phyloP scores from a whole-genome alignment of 768 basidiomycete genomes.

The Clavaria fumosa region DNA sequence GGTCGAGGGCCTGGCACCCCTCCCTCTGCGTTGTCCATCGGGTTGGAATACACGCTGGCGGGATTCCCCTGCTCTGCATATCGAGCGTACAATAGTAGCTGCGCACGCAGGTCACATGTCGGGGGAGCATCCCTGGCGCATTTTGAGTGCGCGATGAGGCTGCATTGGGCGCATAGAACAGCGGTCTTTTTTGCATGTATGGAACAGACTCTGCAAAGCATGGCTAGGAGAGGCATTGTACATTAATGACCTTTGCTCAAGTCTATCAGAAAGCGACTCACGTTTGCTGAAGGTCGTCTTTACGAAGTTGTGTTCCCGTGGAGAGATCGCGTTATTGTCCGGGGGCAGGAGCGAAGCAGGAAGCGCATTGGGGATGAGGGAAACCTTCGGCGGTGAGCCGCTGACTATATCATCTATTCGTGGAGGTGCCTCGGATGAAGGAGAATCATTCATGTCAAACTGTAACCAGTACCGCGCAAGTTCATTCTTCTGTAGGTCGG shows the following conservation, averaged over 20 bases:
- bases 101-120: constrained; percentile 69
- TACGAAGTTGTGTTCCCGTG: constrained; percentile 69
- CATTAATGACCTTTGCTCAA: no score
- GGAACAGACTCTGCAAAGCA: constrained; percentile 76
- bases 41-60: constrained; percentile 34
- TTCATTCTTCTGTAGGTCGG: constrained; percentile 67
- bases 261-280: constrained; percentile 38
- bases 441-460: constrained; percentile 29
- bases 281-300: constrained; percentile 89
- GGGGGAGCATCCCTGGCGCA: constrained; percentile 61
- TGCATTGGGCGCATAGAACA: constrained; percentile 80
- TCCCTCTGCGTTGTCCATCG: constrained; percentile 30
- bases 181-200: constrained; percentile 71
- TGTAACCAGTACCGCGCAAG: constrained; percentile 37
- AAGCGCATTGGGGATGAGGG: background rate
- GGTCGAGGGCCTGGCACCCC: constrained; percentile 16
- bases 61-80: constrained; percentile 58
- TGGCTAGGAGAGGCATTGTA: no score
- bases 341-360: constrained; percentile 22
- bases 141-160: constrained; percentile 72
- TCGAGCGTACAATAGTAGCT: constrained; percentile 63
- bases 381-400: constrained; percentile 15
- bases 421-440: constrained; percentile 22
- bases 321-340: constrained; percentile 36
- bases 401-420: constrained; percentile 22